Percentiles rank a stretch among this genome's conserved stretches.
phyloP scores from a whole-genome alignment of 208 protist genomes.

The Trichomonas gallinae region DNA sequence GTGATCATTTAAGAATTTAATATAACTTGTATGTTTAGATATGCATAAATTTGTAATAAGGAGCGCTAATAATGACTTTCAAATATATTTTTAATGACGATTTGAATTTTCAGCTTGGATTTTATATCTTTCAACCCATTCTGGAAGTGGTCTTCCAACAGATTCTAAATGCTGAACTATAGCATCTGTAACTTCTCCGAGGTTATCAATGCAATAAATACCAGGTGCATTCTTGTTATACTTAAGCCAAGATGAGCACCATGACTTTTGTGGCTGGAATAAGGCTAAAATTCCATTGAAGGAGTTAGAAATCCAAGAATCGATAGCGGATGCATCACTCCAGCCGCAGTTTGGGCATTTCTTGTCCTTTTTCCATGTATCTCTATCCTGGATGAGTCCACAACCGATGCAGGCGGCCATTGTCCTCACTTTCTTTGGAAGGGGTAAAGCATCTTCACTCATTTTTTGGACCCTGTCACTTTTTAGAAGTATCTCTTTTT shows the following conservation, averaged over 20 bases:
- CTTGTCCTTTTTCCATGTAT: background rate
- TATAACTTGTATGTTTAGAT: too few species aligned
- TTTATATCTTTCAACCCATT: conserved; percentile 16
- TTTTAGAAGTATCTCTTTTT: too few species aligned
- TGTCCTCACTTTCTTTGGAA: background rate
- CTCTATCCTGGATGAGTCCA: background rate
- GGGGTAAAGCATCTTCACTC: too few species aligned
- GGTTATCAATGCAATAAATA: background rate
- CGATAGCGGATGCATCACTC: background rate
- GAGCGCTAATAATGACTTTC: too few species aligned
- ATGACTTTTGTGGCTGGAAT: background rate
- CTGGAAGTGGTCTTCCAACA: background rate
- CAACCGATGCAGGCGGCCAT: background rate
- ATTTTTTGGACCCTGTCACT: too few species aligned
- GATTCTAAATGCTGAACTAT: background rate
- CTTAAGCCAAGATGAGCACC: background rate
- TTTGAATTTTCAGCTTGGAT: background rate
- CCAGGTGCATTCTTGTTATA: background rate
- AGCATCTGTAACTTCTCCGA: background rate
- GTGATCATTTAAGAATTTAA: too few species aligned
- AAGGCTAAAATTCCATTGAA: background rate
- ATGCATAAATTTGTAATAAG: too few species aligned
- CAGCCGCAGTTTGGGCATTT: background rate
- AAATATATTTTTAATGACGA: too few species aligned
- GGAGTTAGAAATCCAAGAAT: background rate